These are phyloP conservation scores for Quercus berberidifolia DNA, from an alignment of 306 rosid genomes.

Conservation along the genomic window DNA sequence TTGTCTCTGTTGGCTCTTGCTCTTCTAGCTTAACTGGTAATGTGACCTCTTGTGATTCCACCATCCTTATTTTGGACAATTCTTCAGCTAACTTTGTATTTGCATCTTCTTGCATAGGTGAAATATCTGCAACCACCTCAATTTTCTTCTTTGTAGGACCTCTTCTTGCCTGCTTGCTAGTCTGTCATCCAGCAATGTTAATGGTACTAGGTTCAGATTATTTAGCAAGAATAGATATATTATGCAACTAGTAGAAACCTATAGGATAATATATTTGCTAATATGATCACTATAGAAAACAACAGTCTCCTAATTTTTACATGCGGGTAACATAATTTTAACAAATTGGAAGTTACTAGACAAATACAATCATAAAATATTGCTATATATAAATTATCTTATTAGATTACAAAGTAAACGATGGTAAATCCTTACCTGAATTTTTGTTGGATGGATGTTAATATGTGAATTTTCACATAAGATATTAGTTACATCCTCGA, in stretches of 20 bases:
- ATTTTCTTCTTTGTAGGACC: constrained; percentile 31
- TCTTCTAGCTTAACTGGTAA: constrained; percentile 21
- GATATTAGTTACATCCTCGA: constrained; percentile 61
- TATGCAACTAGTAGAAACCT: background rate
- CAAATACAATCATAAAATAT: background rate
- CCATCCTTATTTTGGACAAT: constrained; percentile 64
- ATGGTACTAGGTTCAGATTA: constrained; percentile 1
- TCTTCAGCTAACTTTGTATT: constrained; percentile 63
- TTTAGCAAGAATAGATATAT: constrained; percentile 1
- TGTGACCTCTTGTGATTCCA: constrained; percentile 38
- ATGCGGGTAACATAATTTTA: background rate
- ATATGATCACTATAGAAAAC: background rate
- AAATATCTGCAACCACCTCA: constrained; percentile 27
- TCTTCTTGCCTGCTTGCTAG: constrained; percentile 38
- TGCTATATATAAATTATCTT: background rate
- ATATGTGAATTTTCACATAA: constrained; percentile 7
- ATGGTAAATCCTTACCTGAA: constrained; percentile 39
- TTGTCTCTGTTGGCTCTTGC: constrained; percentile 22
- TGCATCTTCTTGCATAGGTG: constrained; percentile 48
- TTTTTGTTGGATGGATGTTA: constrained; percentile 21
- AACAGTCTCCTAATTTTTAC: background rate
- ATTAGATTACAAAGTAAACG: background rate
- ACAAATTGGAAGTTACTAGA: background rate
- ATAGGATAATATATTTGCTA: background rate
- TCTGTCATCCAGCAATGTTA: constrained; percentile 32